These are phyloP conservation scores for Russula sp. DNA, from an alignment of 768 basidiomycete genomes.

Conservation along the genomic window DNA sequence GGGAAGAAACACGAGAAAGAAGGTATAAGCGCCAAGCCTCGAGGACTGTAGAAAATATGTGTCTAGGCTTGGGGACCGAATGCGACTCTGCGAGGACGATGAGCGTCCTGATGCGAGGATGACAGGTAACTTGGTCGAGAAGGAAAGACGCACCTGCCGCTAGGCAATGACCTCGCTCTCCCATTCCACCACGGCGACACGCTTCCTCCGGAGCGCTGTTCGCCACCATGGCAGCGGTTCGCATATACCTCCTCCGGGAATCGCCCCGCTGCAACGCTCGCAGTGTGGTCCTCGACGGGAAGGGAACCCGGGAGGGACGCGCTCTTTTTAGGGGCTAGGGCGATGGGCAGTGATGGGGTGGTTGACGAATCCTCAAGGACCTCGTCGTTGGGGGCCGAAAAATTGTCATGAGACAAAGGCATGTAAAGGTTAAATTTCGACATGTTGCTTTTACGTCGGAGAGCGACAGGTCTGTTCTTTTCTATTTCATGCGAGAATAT, in stretches of 20 bases:
- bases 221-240: slow-evolving; percentile 57
- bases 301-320: background rate
- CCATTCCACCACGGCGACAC: slow-evolving; percentile 48
- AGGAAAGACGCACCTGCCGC: slow-evolving; percentile 50
- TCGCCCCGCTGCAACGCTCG: slow-evolving; percentile 26
- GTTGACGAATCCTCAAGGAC: background rate
- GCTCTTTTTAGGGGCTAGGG: background rate
- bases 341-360: background rate
- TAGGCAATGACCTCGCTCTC: slow-evolving; percentile 58
- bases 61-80: slow-evolving; percentile 66
- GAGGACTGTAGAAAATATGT: slow-evolving; percentile 81
- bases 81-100: slow-evolving; percentile 33
- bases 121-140: slow-evolving; percentile 9
- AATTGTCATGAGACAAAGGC: background rate
- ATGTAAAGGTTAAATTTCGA: background rate
- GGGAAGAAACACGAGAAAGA: slow-evolving; percentile 89
- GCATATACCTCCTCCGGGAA: slow-evolving; percentile 53
- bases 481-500: background rate
- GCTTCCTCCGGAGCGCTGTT: slow-evolving; percentile 46
- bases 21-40: slow-evolving; percentile 77
- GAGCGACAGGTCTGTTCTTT: background rate
- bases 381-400: no score
- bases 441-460: no score
- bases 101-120: background rate
- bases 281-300: background rate